These are phyloP conservation scores for Penicillium sp. DNA, from an alignment of 2,329 filamentous ascomycete species.

Conservation along the genomic window DNA sequence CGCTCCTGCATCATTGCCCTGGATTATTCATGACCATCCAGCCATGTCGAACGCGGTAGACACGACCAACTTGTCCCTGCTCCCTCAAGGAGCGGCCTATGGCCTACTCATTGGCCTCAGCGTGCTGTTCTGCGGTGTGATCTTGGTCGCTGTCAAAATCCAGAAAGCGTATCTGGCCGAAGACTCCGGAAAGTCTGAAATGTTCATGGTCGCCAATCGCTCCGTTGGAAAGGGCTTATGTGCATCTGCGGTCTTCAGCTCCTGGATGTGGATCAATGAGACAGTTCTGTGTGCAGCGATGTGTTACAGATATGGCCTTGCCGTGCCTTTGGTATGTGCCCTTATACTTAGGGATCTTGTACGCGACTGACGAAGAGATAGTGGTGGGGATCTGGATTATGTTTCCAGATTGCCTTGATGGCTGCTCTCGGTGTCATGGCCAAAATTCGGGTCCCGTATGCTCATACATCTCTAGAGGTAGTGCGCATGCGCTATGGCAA, in stretches of 20 bases:
- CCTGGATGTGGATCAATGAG: constrained; percentile 43
- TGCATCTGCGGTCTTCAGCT: constrained; percentile 39
- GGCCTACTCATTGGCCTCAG: constrained; percentile 50
- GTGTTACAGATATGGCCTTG: constrained; percentile 36
- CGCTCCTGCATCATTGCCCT: constrained; percentile 2
- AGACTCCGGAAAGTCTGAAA: constrained; percentile 41
- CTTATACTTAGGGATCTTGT: not conserved
- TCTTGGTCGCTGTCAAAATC: constrained; percentile 46
- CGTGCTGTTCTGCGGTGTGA: constrained; percentile 48
- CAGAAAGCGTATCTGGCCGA: constrained; percentile 37
- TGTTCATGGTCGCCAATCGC: constrained; percentile 42
- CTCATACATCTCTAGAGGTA: constrained; percentile 51
- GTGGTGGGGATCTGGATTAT: constrained; percentile 42
- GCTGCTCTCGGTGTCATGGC: constrained; percentile 48
- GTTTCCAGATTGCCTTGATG: constrained; percentile 51
- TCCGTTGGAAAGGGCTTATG: constrained; percentile 38
- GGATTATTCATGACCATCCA: constrained; percentile 1
- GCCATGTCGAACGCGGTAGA: constrained; percentile 21
- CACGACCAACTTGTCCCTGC: constrained; percentile 21
- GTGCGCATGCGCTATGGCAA: constrained; percentile 49
- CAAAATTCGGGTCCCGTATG: constrained; percentile 50
- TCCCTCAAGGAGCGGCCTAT: constrained; percentile 38
- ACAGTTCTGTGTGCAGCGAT: constrained; percentile 35
- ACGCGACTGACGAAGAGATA: constrained; percentile 9
- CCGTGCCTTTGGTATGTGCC: constrained; percentile 32